A percentile compares a stretch with the other conserved stretches of the same genome.
Conservation (phyloP, 169 alveolate species). For the Plasmodium knowlesi region DNA sequence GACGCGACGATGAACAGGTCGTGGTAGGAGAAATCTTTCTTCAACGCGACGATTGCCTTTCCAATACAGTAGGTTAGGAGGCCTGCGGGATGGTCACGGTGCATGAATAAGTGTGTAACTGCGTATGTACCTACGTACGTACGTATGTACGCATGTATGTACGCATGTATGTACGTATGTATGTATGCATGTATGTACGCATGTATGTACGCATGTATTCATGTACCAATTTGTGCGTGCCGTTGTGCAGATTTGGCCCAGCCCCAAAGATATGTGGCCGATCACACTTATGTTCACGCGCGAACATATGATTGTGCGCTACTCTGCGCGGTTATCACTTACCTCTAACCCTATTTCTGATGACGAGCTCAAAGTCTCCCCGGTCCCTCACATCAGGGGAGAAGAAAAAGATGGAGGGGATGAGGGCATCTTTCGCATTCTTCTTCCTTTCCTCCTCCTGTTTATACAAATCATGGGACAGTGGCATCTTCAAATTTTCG, state of each 20-base stretch:
- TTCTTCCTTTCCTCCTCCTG: slow-evolving; percentile 2
- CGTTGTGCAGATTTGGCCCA: not conserved
- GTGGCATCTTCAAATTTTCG: slow-evolving; percentile 40
- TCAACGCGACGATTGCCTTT: slow-evolving; percentile 22
- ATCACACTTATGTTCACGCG: not conserved
- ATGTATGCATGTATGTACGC: not conserved
- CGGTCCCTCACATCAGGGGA: slow-evolving; percentile 63
- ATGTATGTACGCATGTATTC: not conserved
- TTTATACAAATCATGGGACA: slow-evolving; percentile 5
- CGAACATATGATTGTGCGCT: not conserved
- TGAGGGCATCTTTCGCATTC: not conserved
- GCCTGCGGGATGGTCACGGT: not conserved
- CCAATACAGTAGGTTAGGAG: slow-evolving; percentile 64
- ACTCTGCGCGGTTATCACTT: not conserved
- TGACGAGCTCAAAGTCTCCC: slow-evolving; percentile 28
- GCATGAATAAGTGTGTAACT: not conserved
- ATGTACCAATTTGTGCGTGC: not conserved
- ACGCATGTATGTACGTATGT: not conserved
- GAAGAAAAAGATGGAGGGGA: slow-evolving; percentile 68
- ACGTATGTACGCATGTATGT: not conserved
- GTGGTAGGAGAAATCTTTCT: slow-evolving; percentile 60
- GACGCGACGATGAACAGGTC: slow-evolving; percentile 65
- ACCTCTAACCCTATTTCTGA: slow-evolving; percentile 50
- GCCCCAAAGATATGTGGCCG: not conserved
- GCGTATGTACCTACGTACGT: no score